A percentile compares a stretch with the other conserved stretches of the same genome.
phyloP scores from a whole-genome alignment of 768 basidiomycete species.

The Suillus alpinus region DNA sequence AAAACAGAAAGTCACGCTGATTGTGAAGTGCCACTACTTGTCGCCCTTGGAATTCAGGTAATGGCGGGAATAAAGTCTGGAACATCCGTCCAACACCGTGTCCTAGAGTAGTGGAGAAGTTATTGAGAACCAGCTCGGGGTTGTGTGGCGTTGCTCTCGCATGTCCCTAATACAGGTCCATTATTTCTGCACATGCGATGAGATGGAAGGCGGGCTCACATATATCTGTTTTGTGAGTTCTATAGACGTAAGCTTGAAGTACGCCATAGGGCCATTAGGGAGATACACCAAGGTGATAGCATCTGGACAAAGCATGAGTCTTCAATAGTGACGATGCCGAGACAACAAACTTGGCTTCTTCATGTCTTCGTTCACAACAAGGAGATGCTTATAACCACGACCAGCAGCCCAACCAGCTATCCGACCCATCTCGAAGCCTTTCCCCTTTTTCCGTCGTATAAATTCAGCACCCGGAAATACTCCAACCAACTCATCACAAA shows the following conservation, averaged over 20 bases:
- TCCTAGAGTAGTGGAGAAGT: constrained; percentile 91
- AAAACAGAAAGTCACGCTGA: constrained; percentile 97
- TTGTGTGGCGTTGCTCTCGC: constrained; percentile 89
- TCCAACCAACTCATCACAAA: constrained; percentile 87
- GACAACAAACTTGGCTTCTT: constrained; percentile 81
- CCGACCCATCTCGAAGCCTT: constrained; percentile 86
- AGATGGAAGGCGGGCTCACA: constrained; percentile 42
- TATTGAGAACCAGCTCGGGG: constrained; percentile 93
- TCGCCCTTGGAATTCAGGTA: constrained; percentile 92
- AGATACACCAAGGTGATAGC: constrained; percentile 90
- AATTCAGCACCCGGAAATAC: constrained; percentile 93
- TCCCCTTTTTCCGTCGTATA: constrained; percentile 80
- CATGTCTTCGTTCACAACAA: constrained; percentile 94
- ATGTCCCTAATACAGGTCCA: constrained; percentile 61
- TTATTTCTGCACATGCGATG: background rate
- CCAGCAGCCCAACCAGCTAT: constrained; percentile 93
- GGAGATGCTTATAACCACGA: constrained; percentile 82
- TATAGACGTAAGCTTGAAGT: constrained; percentile 91
- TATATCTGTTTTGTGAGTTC: constrained; percentile 84
- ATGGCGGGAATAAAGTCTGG: constrained; percentile 92
- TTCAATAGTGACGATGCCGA: background rate
- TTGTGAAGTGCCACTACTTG: constrained; percentile 98
- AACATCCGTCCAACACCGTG: constrained; percentile 94
- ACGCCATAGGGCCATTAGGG: constrained; percentile 90
- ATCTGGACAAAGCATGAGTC: constrained; percentile 47